Conservation (phyloP, 192 early-diverging fungal species). For the Coemansia erecta region DNA sequence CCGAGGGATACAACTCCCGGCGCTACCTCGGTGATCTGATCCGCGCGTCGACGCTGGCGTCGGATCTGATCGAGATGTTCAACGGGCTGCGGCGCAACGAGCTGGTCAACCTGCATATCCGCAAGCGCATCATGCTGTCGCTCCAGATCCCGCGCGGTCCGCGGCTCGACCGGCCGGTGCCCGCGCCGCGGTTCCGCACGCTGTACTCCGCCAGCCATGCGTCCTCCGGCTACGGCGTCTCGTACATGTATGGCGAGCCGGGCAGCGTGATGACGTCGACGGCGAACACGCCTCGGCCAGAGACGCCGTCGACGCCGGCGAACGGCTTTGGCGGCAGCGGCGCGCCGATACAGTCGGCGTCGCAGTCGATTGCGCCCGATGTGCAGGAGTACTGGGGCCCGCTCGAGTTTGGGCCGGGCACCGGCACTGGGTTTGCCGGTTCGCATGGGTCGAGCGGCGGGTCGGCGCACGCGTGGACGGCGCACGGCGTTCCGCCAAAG, state of each 20-base stretch:
- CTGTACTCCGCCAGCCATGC: slow-evolving; percentile 8
- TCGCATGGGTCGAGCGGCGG: neutral
- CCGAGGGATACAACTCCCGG: slow-evolving; percentile 18
- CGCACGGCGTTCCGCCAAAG: slow-evolving; percentile 15
- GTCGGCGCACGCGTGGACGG: slow-evolving; percentile 4
- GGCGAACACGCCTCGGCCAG: slow-evolving; percentile 38
- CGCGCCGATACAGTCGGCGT: neutral
- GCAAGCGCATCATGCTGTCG: slow-evolving; percentile 49
- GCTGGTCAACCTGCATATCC: slow-evolving; percentile 43
- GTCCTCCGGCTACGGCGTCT: slow-evolving; percentile 7
- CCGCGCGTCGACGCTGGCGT: slow-evolving; percentile 23
- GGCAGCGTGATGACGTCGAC: slow-evolving; percentile 22
- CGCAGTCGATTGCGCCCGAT: slow-evolving; percentile 24
- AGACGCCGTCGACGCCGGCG: slow-evolving; percentile 31
- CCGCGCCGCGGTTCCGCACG: slow-evolving; percentile 12
- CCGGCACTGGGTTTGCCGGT: slow-evolving; percentile 22
- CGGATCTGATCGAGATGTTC: slow-evolving; percentile 40
- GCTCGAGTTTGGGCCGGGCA: slow-evolving; percentile 15
- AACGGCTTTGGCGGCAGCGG: slow-evolving; percentile 10
- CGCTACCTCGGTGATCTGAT: slow-evolving; percentile 34
- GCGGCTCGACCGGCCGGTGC: slow-evolving; percentile 34
- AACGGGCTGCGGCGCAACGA: slow-evolving; percentile 42
- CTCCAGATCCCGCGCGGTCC: slow-evolving; percentile 50
- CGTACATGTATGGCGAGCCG: slow-evolving; percentile 1
- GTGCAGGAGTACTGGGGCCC: slow-evolving; percentile 41